These are phyloP conservation scores for Colletotrichum liaoningense DNA, from an alignment of 2,329 filamentous ascomycete species.

Conservation along the genomic window DNA sequence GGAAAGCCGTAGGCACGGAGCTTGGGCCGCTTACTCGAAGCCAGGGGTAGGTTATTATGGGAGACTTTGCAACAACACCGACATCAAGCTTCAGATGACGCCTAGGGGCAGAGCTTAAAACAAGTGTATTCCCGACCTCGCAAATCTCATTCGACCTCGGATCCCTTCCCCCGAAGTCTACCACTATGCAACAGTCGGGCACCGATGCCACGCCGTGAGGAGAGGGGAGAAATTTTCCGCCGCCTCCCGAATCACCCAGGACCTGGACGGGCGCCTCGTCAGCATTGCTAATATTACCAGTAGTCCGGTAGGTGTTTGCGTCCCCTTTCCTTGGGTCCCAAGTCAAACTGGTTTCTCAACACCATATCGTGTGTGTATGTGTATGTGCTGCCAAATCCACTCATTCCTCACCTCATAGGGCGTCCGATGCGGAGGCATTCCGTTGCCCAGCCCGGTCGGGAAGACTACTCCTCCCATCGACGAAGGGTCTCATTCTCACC, in stretches of 20 bases:
- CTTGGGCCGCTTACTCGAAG: constrained; percentile 21
- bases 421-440: constrained; percentile 31
- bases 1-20: constrained; percentile 5
- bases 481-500: constrained; percentile 32
- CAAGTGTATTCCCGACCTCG: constrained; percentile 10
- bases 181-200: not conserved
- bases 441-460: constrained; percentile 27
- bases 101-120: constrained; percentile 27
- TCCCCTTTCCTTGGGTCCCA: not conserved
- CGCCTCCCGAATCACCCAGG: not conserved
- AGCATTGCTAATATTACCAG: not conserved
- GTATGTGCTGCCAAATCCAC: not conserved
- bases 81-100: constrained; percentile 32
- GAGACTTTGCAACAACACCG: constrained; percentile 13
- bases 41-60: not conserved
- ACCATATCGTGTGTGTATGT: not conserved
- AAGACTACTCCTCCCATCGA: constrained; percentile 25
- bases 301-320: not conserved
- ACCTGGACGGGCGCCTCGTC: not conserved
- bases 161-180: constrained; percentile 6
- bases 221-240: constrained; percentile 8
- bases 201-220: constrained; percentile 8
- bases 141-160: constrained; percentile 18
- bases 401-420: not conserved
- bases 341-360: not conserved